These are phyloP conservation scores for Trichoderma simmonsii DNA, from an alignment of 2,329 filamentous ascomycete genomes.

Conservation along the genomic window DNA sequence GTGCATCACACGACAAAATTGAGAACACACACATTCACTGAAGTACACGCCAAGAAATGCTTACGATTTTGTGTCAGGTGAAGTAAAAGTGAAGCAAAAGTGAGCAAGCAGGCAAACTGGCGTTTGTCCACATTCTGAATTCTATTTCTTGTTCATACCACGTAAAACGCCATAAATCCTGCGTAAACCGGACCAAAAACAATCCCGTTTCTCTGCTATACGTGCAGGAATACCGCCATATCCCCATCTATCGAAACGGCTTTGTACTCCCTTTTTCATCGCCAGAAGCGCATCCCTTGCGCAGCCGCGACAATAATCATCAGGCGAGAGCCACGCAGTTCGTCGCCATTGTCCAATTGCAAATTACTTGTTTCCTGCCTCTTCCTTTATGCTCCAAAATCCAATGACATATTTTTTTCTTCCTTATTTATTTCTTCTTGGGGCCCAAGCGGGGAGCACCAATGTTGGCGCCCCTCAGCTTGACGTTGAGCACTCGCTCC, in stretches of 20 bases:
- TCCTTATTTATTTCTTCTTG: slow-evolving; percentile 55
- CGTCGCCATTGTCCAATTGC: background rate
- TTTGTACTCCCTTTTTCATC: background rate
- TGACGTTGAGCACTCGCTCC: slow-evolving; percentile 83
- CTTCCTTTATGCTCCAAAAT: background rate
- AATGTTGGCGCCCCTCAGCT: slow-evolving; percentile 64
- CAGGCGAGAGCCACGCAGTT: background rate
- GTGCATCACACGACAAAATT: background rate
- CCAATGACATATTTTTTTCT: background rate
- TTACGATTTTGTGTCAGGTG: background rate
- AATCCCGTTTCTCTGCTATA: slow-evolving; percentile 16
- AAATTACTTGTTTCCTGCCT: background rate
- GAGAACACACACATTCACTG: background rate
- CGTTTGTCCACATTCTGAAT: slow-evolving; percentile 11
- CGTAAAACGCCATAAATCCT: slow-evolving; percentile 19
- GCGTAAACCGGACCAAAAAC: slow-evolving; percentile 11
- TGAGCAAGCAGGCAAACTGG: slow-evolving; percentile 6
- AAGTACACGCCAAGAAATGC: background rate
- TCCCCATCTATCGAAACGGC: slow-evolving; percentile 17
- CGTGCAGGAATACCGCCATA: slow-evolving; percentile 8
- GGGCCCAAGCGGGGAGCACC: slow-evolving; percentile 35
- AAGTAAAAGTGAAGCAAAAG: slow-evolving; percentile 17
- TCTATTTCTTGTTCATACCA: slow-evolving; percentile 18
- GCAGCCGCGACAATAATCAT: background rate
- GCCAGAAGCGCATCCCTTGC: background rate